Evolutionary conservation across 1,139 yeast genomes (phyloP).

Genomic region (Magnusiomyces tetraspermus): DNA sequence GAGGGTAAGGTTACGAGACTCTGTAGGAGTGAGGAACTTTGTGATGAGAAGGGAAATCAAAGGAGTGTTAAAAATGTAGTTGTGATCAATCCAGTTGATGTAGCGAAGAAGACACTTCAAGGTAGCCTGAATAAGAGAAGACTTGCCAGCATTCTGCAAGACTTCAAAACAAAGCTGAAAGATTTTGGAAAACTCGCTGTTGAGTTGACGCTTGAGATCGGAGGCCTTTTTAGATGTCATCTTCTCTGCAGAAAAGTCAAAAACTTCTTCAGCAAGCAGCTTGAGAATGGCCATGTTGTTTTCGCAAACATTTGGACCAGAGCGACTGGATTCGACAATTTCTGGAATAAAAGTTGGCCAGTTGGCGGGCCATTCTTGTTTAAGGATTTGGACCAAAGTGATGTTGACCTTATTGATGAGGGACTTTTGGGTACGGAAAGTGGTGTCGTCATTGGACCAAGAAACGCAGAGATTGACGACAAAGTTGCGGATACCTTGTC

Average conservation of each 20-base stretch:
- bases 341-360: constrained; percentile 98
- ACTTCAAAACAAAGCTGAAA: constrained; percentile 90
- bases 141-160: constrained; percentile 74
- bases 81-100: constrained; percentile 89
- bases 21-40: constrained; percentile 68
- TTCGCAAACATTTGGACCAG: constrained; percentile 89
- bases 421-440: constrained; percentile 66
- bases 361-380: constrained; percentile 98
- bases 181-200: constrained; percentile 84
- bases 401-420: constrained; percentile 87
- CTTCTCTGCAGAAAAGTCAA: constrained; percentile 88
- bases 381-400: constrained; percentile 84
- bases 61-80: constrained; percentile 82
- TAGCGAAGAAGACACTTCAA: constrained; percentile 74
- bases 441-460: constrained; percentile 77
- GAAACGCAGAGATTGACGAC: constrained; percentile 89
- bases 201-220: constrained; percentile 71
- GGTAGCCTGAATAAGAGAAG: constrained; percentile 77
- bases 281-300: constrained; percentile 91
- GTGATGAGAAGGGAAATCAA: constrained; percentile 60
- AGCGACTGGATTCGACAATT: constrained; percentile 71
- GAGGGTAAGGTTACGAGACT: constrained; percentile 73
- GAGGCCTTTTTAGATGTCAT: constrained; percentile 93
- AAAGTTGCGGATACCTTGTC: constrained; percentile 77
- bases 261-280: constrained; percentile 87